Conservation (phyloP, 345 rosid species). For the Conringia planisiliqua region DNA sequence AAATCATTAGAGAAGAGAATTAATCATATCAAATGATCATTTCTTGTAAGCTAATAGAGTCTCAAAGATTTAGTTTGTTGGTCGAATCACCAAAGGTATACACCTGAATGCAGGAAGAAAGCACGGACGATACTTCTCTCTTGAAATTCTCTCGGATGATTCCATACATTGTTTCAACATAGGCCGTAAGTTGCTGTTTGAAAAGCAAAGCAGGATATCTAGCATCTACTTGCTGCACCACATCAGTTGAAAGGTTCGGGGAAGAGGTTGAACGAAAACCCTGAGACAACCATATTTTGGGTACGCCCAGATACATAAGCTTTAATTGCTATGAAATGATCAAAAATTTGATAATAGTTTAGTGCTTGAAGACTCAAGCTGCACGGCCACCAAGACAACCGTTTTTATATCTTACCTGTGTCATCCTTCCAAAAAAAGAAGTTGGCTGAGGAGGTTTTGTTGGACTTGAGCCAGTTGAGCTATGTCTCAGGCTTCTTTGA, state of each 20-base stretch:
- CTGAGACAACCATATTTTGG: constrained; percentile 37
- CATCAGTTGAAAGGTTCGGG: constrained; percentile 50
- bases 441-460: constrained; percentile 69
- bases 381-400: constrained; percentile 3
- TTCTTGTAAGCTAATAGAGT: background rate
- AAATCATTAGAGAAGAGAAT: constrained; percentile 10
- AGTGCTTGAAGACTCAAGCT: constrained; percentile 9
- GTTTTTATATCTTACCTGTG: constrained; percentile 45
- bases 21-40: background rate
- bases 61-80: background rate
- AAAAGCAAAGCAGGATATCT: constrained; percentile 97
- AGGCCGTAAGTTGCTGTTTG: constrained; percentile 93
- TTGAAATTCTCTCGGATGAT: constrained; percentile 84
- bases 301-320: background rate
- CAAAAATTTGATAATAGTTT: constrained; percentile 43
- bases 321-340: constrained; percentile 35
- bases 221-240: constrained; percentile 82
- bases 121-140: constrained; percentile 58
- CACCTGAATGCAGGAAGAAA: constrained; percentile 75
- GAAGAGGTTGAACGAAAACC: constrained; percentile 87
- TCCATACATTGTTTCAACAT: constrained; percentile 87
- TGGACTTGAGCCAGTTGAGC: constrained; percentile 48
- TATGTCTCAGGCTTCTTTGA: constrained; percentile 70
- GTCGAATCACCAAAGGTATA: constrained; percentile 17
- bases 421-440: constrained; percentile 84